Evolutionary conservation across 1,284 basidiomycete species (phyloP), one percentile per base, ranked within the genome.

Genomic region (Afroboletus lepidellus): DNA sequence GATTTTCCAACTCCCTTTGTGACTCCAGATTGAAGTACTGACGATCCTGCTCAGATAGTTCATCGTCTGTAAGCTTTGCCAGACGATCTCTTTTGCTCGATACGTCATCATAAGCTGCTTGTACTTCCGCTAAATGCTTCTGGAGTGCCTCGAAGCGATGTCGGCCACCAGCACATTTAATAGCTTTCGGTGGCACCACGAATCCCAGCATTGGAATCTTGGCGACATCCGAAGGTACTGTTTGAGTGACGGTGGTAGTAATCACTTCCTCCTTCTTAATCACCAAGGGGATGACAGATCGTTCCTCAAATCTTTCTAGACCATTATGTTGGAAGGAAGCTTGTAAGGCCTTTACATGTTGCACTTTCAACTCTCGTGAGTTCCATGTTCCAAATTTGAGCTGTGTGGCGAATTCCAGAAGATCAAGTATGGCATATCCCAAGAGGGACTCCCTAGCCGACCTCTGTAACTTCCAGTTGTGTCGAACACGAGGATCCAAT

Each of bases 141-240:
- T 43, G 37, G 6, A 48, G 8, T 8, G 55, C 48, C 24, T 18
- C 38, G 3, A 54, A 44, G 6, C 41, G 51, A 27, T 56, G 55
- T 3, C 52, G 39, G 3, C 55, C 52, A 33, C 55, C 52, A 16
- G 55, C 48, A n/a, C 48, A 46, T 8, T 38, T 37, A 25, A 46
- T 37, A n/a, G n/a, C n/a, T n/a, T n/a, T n/a, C n/a, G n/a, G n/a
- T n/a, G n/a, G n/a, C n/a, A n/a, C n/a, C n/a, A n/a, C n/a, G n/a
- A n/a, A n/a, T n/a, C n/a, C n/a, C n/a, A 55, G 37, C 24, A 27
- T 7, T 5, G 49, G 43, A 12, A 29, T 16, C 24, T 32, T 44
- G 23, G 3, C 23, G 2, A 8, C 8, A 12, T 44, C 43, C 3
- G 42, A 0, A 29, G 42, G 29, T 37, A 3, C 8, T 2, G 20